phyloP scores from a whole-genome alignment of 495 filamentous ascomycete species.

The Pseudomonodictys pantanalensis region DNA sequence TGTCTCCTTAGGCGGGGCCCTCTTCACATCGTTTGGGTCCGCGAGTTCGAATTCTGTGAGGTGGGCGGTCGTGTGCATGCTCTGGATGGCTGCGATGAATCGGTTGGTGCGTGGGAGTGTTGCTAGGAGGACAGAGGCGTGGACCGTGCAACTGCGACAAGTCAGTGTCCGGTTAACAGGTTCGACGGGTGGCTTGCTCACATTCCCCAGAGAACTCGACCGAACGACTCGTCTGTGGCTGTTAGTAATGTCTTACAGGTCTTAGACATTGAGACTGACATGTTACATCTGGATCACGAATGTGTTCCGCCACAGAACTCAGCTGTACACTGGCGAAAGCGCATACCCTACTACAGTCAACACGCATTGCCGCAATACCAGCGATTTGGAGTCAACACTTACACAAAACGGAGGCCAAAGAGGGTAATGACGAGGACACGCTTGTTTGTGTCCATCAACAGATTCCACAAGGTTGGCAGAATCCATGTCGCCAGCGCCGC shows the following conservation, averaged over 20 bases:
- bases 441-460: slow-evolving; percentile 20
- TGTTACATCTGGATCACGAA: slow-evolving; percentile 3
- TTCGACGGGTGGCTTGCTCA: neutral
- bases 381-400: neutral
- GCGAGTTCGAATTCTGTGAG: slow-evolving; percentile 26
- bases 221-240: neutral
- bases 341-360: slow-evolving; percentile 11
- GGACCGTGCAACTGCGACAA: slow-evolving; percentile 4
- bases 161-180: neutral
- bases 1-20: neutral
- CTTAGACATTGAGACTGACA: neutral
- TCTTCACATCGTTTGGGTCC: neutral
- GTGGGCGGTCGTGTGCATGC: slow-evolving; percentile 4
- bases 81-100: slow-evolving; percentile 16
- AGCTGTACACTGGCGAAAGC: slow-evolving; percentile 4
- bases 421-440: slow-evolving; percentile 24
- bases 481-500: slow-evolving; percentile 27
- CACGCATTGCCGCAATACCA: neutral
- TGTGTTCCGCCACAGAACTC: neutral
- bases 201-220: slow-evolving; percentile 1
- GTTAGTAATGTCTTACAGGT: neutral
- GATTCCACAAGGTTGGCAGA: slow-evolving; percentile 26
- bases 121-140: slow-evolving; percentile 20
- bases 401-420: slow-evolving; percentile 22
- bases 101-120: slow-evolving; percentile 26